Evolutionary conservation across 108 stramenopile genomes (phyloP).

Genomic region (Nitzschia palea): DNA sequence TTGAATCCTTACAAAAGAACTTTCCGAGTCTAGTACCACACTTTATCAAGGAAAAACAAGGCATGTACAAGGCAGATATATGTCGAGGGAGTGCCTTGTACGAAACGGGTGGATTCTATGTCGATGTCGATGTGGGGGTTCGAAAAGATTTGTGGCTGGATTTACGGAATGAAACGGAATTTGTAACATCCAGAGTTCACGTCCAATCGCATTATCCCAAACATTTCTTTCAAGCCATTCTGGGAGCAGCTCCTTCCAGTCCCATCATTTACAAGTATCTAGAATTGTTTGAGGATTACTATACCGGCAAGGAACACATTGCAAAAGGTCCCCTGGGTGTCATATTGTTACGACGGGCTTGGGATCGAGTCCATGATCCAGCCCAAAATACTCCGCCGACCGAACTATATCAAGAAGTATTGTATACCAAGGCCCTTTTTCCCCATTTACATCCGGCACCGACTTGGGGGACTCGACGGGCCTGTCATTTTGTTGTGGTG

Average conservation of each 20-base stretch:
- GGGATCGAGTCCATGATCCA: conserved; percentile 50
- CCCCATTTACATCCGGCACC: conserved; percentile 50
- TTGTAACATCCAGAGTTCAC: conserved; percentile 73
- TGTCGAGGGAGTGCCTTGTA: conserved; percentile 80
- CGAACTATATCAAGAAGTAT: conserved; percentile 73
- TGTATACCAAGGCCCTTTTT: conserved; percentile 38
- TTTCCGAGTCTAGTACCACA: conserved; percentile 46
- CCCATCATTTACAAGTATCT: conserved; percentile 64
- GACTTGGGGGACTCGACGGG: conserved; percentile 64
- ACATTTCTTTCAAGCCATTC: conserved; percentile 83
- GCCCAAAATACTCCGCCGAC: conserved; percentile 6
- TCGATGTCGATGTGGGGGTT: conserved; percentile 82
- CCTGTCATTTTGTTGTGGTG: conserved; percentile 76
- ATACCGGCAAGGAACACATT: conserved; percentile 45
- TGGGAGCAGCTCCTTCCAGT: conserved; percentile 51
- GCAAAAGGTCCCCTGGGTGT: conserved; percentile 65
- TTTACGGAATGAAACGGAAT: conserved; percentile 44
- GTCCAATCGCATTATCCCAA: conserved; percentile 56
- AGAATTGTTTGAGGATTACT: conserved; percentile 67
- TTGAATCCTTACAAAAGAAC: conserved; percentile 18
- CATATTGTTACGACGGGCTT: conserved; percentile 63
- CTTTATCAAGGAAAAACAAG: conserved; percentile 54
- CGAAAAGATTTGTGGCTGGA: conserved; percentile 55
- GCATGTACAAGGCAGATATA: conserved; percentile 87
- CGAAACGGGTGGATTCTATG: conserved; percentile 76